Evolutionary conservation across 768 basidiomycete species (phyloP).

Genomic region (Kwoniella mangroviensis): DNA sequence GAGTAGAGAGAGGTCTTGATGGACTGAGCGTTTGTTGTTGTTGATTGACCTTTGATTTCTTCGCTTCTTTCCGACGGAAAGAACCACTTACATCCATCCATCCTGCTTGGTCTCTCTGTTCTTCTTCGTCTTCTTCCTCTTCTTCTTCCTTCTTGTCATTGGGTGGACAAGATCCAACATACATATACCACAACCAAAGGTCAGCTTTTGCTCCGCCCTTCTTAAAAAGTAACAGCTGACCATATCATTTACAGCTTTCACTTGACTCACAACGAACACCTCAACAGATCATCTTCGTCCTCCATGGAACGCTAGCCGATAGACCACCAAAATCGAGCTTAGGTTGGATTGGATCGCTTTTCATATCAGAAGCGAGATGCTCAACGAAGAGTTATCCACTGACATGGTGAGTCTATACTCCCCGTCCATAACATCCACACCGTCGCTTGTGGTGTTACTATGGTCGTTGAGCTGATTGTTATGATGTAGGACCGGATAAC

Average conservation of each 20-base stretch:
- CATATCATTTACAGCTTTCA: no score
- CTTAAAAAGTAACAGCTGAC: no score
- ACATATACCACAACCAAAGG: no score
- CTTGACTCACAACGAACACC: no score
- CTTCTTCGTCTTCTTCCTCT: no score
- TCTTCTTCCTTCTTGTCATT: no score
- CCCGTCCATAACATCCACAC: neutral
- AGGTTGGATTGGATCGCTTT: neutral
- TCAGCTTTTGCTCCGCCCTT: no score
- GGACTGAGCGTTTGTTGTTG: neutral
- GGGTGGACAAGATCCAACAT: no score
- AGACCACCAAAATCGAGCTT: neutral
- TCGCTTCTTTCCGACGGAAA: constrained; percentile 1
- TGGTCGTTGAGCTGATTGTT: neutral
- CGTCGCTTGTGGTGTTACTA: neutral
- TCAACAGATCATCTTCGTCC: no score
- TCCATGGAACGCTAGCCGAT: no score
- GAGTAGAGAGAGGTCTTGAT: neutral
- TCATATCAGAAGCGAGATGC: constrained; percentile 34
- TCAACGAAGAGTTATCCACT: constrained; percentile 54
- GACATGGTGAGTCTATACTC: constrained; percentile 44
- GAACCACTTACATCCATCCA: no score
- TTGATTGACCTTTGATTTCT: constrained; percentile 13
- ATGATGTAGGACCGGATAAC: constrained; percentile 50
- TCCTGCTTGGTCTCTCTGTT: no score